Conservation (phyloP, 441 rosid species). For the Cnidoscolus chayamansa region DNA sequence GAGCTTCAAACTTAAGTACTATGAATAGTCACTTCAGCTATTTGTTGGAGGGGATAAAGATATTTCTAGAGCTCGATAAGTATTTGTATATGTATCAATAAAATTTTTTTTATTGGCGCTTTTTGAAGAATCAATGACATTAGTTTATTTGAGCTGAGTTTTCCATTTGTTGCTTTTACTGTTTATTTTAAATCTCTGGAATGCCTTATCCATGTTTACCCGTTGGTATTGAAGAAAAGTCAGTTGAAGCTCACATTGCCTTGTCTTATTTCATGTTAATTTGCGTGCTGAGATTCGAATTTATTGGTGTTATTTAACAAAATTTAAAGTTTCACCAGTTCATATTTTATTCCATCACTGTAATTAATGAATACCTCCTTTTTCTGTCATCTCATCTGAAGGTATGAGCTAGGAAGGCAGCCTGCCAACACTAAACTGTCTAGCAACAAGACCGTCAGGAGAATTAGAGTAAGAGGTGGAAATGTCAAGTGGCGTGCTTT, state of each 20-base stretch:
- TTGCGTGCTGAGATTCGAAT: not conserved
- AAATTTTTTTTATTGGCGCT: not conserved
- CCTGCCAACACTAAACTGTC: slow-evolving; percentile 59
- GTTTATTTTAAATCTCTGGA: too few species aligned
- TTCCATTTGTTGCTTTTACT: not conserved
- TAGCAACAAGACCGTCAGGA: slow-evolving; percentile 63
- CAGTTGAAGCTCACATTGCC: not conserved
- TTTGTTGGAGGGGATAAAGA: not conserved
- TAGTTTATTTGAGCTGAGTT: not conserved
- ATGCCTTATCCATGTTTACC: too few species aligned
- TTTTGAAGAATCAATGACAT: not conserved
- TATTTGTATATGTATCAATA: not conserved
- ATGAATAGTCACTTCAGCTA: not conserved
- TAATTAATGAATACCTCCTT: not conserved
- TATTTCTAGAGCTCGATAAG: too few species aligned
- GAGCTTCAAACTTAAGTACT: not conserved
- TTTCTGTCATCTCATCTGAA: slow-evolving; percentile 10
- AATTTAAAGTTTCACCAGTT: not conserved
- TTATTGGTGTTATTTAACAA: not conserved
- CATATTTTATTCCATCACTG: not conserved
- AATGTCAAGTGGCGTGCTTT: slow-evolving; percentile 65
- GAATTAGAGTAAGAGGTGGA: slow-evolving; percentile 59
- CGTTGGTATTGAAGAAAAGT: too few species aligned
- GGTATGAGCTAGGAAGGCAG: slow-evolving; percentile 67
- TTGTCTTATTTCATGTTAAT: not conserved